Evolutionary conservation across 2,329 filamentous ascomycete species (phyloP).

Genomic region (Trichoderma oligosporum): DNA sequence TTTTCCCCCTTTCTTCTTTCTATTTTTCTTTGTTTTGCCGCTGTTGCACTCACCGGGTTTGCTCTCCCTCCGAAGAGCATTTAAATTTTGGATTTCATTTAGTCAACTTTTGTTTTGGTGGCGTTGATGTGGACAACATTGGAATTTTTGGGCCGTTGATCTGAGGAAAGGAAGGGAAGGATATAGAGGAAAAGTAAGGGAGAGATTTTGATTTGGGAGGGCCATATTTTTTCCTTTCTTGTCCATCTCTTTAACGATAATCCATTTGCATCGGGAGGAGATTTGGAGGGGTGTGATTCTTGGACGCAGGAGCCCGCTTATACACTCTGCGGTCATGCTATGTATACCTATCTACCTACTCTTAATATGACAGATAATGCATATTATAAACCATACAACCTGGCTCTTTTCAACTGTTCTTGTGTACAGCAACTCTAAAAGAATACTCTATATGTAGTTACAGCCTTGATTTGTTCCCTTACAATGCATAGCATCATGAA

Average conservation of each 20-base stretch:
- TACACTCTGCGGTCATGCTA: not conserved
- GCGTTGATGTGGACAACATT: conserved; percentile 6
- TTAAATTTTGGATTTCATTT: not conserved
- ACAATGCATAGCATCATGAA: too few species aligned
- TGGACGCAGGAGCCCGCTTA: conserved; percentile 3
- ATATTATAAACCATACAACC: too few species aligned
- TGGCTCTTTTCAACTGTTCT: too few species aligned
- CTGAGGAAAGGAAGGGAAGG: conserved; percentile 11
- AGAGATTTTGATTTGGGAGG: conserved; percentile 8
- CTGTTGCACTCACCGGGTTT: conserved; percentile 11
- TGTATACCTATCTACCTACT: not conserved
- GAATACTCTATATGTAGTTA: too few species aligned
- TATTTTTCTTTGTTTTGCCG: not conserved
- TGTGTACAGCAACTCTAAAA: too few species aligned
- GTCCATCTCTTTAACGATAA: conserved; percentile 7
- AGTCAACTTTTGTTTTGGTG: not conserved
- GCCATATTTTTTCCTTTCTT: conserved; percentile 2
- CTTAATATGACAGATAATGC: too few species aligned
- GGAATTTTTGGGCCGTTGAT: conserved; percentile 2
- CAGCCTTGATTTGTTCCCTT: too few species aligned
- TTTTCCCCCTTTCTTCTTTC: too few species aligned
- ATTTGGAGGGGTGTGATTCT: not conserved
- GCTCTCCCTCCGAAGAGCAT: conserved; percentile 16
- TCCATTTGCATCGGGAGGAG: conserved; percentile 1
- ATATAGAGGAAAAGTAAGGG: conserved; percentile 17